phyloP scores from a whole-genome alignment of 1,139 yeast genomes.

The Hemisphaericaspora xylanilytica region DNA sequence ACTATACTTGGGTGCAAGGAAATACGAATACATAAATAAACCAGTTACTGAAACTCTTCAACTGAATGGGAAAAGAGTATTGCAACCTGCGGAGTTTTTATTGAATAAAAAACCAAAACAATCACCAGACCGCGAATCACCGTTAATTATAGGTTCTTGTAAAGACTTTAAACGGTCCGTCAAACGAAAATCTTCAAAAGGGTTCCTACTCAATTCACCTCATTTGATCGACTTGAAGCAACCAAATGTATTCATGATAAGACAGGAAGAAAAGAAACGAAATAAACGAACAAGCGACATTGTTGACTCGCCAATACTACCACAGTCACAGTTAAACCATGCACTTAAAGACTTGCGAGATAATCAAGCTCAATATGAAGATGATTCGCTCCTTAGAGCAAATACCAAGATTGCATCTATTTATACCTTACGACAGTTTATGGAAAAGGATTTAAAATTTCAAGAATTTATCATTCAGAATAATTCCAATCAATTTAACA shows the following conservation, averaged over 20 bases:
- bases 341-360: slow-evolving; percentile 20
- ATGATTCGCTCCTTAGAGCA: slow-evolving; percentile 25
- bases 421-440: slow-evolving; percentile 50
- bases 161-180: slow-evolving; percentile 44
- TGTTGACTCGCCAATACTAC: slow-evolving; percentile 23
- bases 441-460: slow-evolving; percentile 48
- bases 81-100: slow-evolving; percentile 6
- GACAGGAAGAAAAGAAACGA: slow-evolving; percentile 18
- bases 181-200: slow-evolving; percentile 45
- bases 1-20: slow-evolving; percentile 18
- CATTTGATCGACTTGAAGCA: slow-evolving; percentile 36
- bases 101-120: slow-evolving; percentile 7
- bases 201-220: slow-evolving; percentile 45
- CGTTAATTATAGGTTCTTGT: slow-evolving; percentile 48
- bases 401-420: slow-evolving; percentile 36
- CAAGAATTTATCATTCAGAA: slow-evolving; percentile 31
- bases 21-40: slow-evolving; percentile 8
- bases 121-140: slow-evolving; percentile 5
- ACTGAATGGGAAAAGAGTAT: slow-evolving; percentile 11
- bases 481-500: slow-evolving; percentile 19
- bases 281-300: slow-evolving; percentile 19
- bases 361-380: slow-evolving; percentile 24
- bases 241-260: slow-evolving; percentile 21
- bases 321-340: slow-evolving; percentile 28
- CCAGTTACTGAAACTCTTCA: slow-evolving; percentile 3